Evolutionary conservation across 371 early-diverging fungal genomes (phyloP).

Genomic region (Lichtheimia ramosa): DNA sequence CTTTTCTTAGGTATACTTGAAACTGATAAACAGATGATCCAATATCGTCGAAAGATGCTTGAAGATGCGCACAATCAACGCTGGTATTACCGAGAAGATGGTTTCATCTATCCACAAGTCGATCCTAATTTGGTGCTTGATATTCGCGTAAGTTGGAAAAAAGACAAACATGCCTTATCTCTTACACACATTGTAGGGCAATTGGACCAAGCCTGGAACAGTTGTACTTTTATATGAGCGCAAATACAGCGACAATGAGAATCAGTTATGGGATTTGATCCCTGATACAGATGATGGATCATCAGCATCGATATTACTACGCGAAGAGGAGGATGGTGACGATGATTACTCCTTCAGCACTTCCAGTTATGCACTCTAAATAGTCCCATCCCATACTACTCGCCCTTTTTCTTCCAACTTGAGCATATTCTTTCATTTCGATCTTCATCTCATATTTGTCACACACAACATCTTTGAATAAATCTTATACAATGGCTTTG

Average conservation of each 20-base stretch:
- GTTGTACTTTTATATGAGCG: slow-evolving; percentile 46
- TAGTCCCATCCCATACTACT: not conserved
- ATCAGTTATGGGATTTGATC: slow-evolving; percentile 48
- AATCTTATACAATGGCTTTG: too few relatives aligned
- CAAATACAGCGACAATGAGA: slow-evolving; percentile 43
- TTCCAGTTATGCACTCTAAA: slow-evolving; percentile 45
- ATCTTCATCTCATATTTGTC: not conserved
- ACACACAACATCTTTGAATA: not conserved
- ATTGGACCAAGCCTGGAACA: slow-evolving; percentile 46
- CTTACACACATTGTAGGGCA: slow-evolving; percentile 26
- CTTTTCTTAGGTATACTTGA: slow-evolving; percentile 27
- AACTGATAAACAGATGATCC: slow-evolving; percentile 47
- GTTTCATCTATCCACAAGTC: slow-evolving; percentile 46
- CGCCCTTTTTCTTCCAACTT: not conserved
- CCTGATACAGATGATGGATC: slow-evolving; percentile 16
- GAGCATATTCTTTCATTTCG: not conserved
- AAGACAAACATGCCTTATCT: too few relatives aligned
- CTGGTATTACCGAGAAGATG: slow-evolving; percentile 54
- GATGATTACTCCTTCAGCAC: slow-evolving; percentile 45
- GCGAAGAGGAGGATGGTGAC: slow-evolving; percentile 3
- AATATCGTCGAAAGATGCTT: slow-evolving; percentile 46
- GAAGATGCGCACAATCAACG: slow-evolving; percentile 49
- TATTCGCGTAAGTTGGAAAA: slow-evolving; percentile 35
- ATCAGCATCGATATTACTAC: not conserved
- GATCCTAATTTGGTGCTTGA: slow-evolving; percentile 46